phyloP scores from a whole-genome alignment of 2,329 filamentous ascomycete species.

The Ophiostoma sp. region DNA sequence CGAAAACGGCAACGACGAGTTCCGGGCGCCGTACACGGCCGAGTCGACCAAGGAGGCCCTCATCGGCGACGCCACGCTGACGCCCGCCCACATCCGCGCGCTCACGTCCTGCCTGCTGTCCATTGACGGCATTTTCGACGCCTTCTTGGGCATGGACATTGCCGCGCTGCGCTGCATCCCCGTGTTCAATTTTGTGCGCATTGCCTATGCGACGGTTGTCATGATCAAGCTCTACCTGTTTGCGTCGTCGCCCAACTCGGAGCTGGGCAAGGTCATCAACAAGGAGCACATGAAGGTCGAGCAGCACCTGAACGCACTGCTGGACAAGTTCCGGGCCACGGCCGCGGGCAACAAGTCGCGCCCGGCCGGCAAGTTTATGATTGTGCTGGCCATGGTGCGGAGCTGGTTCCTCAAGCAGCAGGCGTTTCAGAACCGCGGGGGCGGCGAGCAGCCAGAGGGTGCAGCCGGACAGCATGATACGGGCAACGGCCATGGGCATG shows the following conservation, averaged over 20 bases:
- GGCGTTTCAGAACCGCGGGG: slow-evolving; percentile 12
- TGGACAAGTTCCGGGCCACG: slow-evolving; percentile 60
- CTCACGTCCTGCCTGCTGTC: slow-evolving; percentile 62
- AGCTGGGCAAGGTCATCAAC: slow-evolving; percentile 65
- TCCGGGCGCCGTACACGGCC: slow-evolving; percentile 44
- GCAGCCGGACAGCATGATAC: background rate
- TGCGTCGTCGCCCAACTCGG: slow-evolving; percentile 56
- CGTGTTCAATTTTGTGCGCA: slow-evolving; percentile 65
- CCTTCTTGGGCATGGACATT: slow-evolving; percentile 58
- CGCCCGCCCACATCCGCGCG: slow-evolving; percentile 59
- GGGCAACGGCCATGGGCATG: background rate
- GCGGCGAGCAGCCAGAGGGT: background rate
- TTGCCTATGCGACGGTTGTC: slow-evolving; percentile 65
- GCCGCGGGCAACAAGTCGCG: slow-evolving; percentile 60
- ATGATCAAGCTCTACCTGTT: slow-evolving; percentile 67
- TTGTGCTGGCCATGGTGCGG: slow-evolving; percentile 64
- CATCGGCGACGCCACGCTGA: slow-evolving; percentile 38
- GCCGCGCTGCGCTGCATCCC: slow-evolving; percentile 58
- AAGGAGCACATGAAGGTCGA: slow-evolving; percentile 61
- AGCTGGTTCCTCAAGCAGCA: slow-evolving; percentile 58
- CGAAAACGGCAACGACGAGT: slow-evolving; percentile 51
- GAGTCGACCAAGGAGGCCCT: slow-evolving; percentile 42
- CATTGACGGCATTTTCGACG: slow-evolving; percentile 61
- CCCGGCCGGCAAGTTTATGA: slow-evolving; percentile 63
- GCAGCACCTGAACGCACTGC: slow-evolving; percentile 63